Base-by-base conservation (phyloP, 1,284 basidiomycete genomes). In the Marasmius tenuissimus region DNA sequence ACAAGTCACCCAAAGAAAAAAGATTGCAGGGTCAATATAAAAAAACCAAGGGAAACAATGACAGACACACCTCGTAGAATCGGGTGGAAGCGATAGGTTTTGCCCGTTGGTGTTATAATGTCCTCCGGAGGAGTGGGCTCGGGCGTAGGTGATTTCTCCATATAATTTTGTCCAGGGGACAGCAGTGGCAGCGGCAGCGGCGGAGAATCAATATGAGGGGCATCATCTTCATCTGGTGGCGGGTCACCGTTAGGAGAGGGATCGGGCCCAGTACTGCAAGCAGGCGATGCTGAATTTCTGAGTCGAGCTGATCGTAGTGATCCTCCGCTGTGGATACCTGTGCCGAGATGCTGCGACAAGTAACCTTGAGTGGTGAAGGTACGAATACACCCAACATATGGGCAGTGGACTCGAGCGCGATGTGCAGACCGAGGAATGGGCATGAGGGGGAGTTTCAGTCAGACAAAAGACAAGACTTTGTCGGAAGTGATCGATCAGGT, bases 1-100 rank as follows among this genome's bases (percentile, higher is more conserved):
- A 62, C 14, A 49, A 55, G 3, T 59, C 57, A 55, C 61, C 61
- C 59, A 35, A 37, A 35, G 11, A n/a, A 16, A 34, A 50, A 9
- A 39, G 16, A 40, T 9, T 40, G 9, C 16, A 40, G 39, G 9
- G 39, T 40, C 16, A n/a, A n/a, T n/a, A n/a, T n/a, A n/a, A n/a
- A n/a, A n/a, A n/a, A n/a, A n/a, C n/a, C n/a, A n/a, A n/a, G n/a
- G 9, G 9, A 40, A 40, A 40, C 39, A 40, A 16, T 40, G 9
- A 9, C 39, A 40, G 39, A 40, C 39, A 40, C 16, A 40, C 39
- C 39, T 9, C 39, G 9, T 40, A 40, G 16, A 40, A 40, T 40
- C 9, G 39, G 39, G 39, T 40, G n/a, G n/a, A n/a, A n/a, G n/a
- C n/a, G 39, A 40, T 40, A 40, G 39, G 9, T 9, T 16, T 40